Evolutionary conservation across 2,329 filamentous ascomycete genomes (phyloP).

Genomic region (Clarireedia hainanense): DNA sequence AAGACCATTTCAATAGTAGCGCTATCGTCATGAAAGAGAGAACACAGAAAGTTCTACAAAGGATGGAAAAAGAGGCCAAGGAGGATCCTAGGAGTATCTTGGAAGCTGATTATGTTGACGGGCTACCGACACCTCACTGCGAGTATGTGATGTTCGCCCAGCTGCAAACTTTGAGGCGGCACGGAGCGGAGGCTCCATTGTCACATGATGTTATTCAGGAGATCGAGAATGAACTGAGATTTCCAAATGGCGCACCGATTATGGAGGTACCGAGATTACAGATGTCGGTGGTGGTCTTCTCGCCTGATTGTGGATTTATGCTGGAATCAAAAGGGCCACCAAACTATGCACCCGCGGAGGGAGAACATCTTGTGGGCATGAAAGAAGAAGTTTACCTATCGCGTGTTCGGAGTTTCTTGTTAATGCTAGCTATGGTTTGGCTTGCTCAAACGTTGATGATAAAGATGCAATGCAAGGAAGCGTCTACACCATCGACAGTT

Average conservation of each 20-base stretch:
- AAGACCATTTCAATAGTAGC: constrained; percentile 46
- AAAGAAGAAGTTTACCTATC: constrained; percentile 53
- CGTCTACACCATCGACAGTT: constrained; percentile 59
- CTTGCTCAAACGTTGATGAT: constrained; percentile 54
- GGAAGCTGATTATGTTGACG: constrained; percentile 58
- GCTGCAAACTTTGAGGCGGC: constrained; percentile 39
- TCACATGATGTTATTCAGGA: constrained; percentile 37
- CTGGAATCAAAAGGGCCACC: constrained; percentile 58
- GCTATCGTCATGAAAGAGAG: constrained; percentile 64
- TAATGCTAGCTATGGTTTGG: constrained; percentile 47
- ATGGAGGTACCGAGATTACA: constrained; percentile 45
- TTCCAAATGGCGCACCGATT: constrained; percentile 51
- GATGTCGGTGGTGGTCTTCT: constrained; percentile 58
- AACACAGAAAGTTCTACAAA: constrained; percentile 57
- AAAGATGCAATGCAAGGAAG: constrained; percentile 57
- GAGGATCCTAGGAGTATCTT: constrained; percentile 63
- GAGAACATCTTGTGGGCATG: constrained; percentile 48
- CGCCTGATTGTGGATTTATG: constrained; percentile 61
- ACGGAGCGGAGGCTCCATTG: neutral
- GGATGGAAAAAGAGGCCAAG: constrained; percentile 49
- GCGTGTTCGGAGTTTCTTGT: constrained; percentile 50
- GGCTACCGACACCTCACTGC: constrained; percentile 65
- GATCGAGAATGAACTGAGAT: constrained; percentile 56
- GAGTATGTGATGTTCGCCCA: constrained; percentile 86
- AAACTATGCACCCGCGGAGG: constrained; percentile 41